Evolutionary conservation across 345 rosid species (phyloP), one percentile per base, ranked within the genome.

Genomic region (Acer saccharum): DNA sequence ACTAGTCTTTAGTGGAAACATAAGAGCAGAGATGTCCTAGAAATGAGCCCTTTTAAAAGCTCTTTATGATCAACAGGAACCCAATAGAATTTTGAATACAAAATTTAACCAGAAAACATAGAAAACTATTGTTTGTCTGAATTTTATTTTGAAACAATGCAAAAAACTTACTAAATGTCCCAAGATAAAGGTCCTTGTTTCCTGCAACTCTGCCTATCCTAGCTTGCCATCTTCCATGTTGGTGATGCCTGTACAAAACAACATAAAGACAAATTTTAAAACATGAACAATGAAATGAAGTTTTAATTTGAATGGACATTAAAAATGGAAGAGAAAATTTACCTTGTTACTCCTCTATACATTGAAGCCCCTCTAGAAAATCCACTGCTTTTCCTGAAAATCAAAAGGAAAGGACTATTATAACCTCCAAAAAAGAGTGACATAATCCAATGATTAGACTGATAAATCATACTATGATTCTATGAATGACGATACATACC

Each of bases 191-290:
- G 78, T 92, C 97, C 79, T 92, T 92, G 89, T 92, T 92, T 77
- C 97, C 97, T 7, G 97, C 94, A 63, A 92, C 97, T 52, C 97
- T 88, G 25, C 97, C 97, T 14, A 92, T 92, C 81, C 97, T 83
- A 65, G 97, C 94, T 85, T 92, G 97, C 97, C 97, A 92, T 76
- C 97, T 88, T 25, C 97, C 97, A 80, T 92, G 97, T 78, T 92
- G 97, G 71, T 92, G 97, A 84, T 92, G 97, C 55, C 97, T 92
- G 54, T 17, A 72, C 9, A 69, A 69, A 69, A 69, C 1, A 62
- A 23, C 4, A 65, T 14, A 20, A 50, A 1, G 18, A 35, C 54
- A 60, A 10, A 58, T 29, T 55, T 57, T 25, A 7, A n/a, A 17
- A 46, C 52, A 21, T 20, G 54, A n/a, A 23, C 6, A 23, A 76